A percentile compares a stretch with the other conserved stretches of the same genome.
These are phyloP conservation scores for Pythium folliculosum DNA, from an alignment of 352 stramenopile species.

Conservation along the genomic window DNA sequence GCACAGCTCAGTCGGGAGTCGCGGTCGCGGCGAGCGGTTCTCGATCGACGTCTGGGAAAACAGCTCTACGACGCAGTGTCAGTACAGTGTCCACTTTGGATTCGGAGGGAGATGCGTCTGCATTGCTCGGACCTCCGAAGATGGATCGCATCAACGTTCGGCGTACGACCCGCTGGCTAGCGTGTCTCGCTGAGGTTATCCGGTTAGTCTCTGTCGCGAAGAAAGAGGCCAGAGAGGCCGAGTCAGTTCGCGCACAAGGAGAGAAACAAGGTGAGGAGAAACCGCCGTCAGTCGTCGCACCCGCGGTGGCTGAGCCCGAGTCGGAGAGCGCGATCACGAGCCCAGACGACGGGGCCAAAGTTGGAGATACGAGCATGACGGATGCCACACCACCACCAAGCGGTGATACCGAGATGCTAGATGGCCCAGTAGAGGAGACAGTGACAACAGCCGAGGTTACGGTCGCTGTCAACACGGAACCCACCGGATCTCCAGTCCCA, in stretches of 20 bases:
- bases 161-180: conserved; percentile 71
- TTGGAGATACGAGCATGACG: neutral
- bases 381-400: neutral
- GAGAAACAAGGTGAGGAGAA: neutral
- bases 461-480: neutral
- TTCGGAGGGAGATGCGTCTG: conserved; percentile 25
- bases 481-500: neutral
- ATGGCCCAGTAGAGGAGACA: neutral
- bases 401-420: neutral
- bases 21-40: neutral
- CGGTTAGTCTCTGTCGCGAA: conserved; percentile 36
- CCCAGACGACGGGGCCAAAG: neutral
- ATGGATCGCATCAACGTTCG: conserved; percentile 84
- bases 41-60: conserved; percentile 4
- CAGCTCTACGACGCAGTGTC: conserved; percentile 2
- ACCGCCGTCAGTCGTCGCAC: neutral
- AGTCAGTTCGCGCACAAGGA: neutral
- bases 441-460: neutral
- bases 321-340: neutral
- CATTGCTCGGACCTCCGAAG: conserved; percentile 52
- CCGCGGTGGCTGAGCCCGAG: neutral
- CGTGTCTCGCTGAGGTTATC: conserved; percentile 69
- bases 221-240: conserved; percentile 12
- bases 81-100: conserved; percentile 2
- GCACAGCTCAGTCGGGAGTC: neutral